Percentiles rank a stretch among this genome's conserved stretches.
Conservation (phyloP, 257 asterid species). For the Leptodermis oblonga region DNA sequence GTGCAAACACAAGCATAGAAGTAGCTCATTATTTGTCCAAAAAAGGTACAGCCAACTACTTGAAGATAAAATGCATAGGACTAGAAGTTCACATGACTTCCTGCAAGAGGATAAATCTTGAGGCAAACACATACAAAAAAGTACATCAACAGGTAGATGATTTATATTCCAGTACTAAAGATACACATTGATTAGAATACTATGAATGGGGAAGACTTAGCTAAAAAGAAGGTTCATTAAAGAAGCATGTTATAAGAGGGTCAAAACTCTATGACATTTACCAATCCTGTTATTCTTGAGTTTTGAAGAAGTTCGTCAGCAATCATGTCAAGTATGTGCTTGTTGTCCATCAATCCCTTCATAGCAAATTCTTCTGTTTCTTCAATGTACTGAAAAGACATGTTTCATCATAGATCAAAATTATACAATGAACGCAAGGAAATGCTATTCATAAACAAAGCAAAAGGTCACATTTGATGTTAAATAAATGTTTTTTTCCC, state of each 20-base stretch:
- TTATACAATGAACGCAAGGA: slow-evolving; percentile 5
- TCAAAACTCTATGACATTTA: slow-evolving; percentile 22
- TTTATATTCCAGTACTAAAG: neutral
- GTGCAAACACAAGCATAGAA: neutral
- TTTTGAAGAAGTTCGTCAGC: slow-evolving; percentile 57
- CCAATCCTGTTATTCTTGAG: slow-evolving; percentile 94
- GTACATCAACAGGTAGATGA: neutral
- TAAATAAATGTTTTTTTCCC: neutral
- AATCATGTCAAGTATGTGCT: slow-evolving; percentile 66
- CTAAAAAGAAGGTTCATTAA: neutral
- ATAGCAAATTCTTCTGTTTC: slow-evolving; percentile 96
- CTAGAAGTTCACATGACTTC: neutral
- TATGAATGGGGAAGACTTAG: neutral
- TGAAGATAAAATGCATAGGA: neutral
- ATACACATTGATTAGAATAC: neutral
- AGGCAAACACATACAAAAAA: neutral
- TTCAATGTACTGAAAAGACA: slow-evolving; percentile 60
- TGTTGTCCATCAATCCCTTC: slow-evolving; percentile 80
- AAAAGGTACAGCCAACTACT: neutral
- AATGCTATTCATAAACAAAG: slow-evolving; percentile 12
- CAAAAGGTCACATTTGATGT: slow-evolving; percentile 6
- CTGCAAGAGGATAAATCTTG: slow-evolving; percentile 1
- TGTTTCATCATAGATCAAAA: neutral
- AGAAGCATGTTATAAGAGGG: slow-evolving; percentile 4
- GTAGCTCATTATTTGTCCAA: neutral